phyloP scores from a whole-genome alignment of 495 filamentous ascomycete genomes.

The Penicillium angulare region DNA sequence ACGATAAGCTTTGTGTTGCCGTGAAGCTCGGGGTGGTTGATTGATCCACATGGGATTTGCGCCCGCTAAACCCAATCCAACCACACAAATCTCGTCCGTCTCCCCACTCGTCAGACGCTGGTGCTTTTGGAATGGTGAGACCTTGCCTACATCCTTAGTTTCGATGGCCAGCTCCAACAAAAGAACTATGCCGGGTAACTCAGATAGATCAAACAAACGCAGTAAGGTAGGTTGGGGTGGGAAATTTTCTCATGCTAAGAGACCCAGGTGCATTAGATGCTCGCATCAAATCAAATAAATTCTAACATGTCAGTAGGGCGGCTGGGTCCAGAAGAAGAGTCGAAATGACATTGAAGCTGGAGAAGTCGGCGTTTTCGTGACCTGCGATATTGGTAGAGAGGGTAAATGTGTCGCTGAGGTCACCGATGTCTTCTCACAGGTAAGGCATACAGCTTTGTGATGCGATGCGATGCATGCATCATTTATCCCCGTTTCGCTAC shows the following conservation, averaged over 20 bases:
- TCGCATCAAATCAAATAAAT: conserved; percentile 10
- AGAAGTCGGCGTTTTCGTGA: conserved; percentile 84
- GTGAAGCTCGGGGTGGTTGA: not conserved
- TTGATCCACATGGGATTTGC: conserved; percentile 2
- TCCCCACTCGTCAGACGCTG: no score
- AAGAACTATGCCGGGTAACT: conserved; percentile 30
- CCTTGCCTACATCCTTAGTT: no score
- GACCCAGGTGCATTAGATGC: not conserved
- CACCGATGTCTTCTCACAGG: conserved; percentile 71
- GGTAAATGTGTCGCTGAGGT: conserved; percentile 72
- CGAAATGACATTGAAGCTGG: conserved; percentile 60
- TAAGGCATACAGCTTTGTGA: conserved; percentile 25
- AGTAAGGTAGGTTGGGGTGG: conserved; percentile 32
- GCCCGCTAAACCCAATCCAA: conserved; percentile 9
- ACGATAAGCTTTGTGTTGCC: no score
- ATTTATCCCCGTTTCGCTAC: no score
- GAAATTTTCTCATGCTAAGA: not conserved
- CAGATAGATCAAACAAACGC: conserved; percentile 31
- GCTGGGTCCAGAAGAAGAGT: conserved; percentile 25
- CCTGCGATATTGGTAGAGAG: conserved; percentile 81
- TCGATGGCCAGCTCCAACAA: conserved; percentile 29
- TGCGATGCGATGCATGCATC: not conserved
- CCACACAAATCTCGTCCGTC: conserved; percentile 8
- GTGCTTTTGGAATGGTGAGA: no score
- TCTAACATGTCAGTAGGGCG: conserved; percentile 23